phyloP scores from a whole-genome alignment of 1,284 basidiomycete genomes.

The Sanghuangporus baumii region DNA sequence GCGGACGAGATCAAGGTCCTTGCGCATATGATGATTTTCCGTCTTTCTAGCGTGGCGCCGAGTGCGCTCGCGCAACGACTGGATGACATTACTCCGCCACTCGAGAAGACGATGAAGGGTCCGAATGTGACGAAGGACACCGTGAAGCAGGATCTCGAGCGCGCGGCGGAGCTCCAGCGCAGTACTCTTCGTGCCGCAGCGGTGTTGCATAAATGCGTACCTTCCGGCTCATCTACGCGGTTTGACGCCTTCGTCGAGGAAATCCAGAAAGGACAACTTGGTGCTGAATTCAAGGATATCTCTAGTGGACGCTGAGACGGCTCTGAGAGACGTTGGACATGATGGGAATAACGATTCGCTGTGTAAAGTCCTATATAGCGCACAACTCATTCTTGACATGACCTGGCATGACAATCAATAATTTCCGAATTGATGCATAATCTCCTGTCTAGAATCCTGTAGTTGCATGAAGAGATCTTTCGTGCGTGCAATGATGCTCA shows the following conservation, averaged over 20 bases:
- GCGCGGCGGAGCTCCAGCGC: constrained; percentile 86
- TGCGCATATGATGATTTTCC: constrained; percentile 92
- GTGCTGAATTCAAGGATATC: constrained; percentile 62
- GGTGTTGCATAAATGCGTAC: constrained; percentile 70
- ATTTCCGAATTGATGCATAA: background rate
- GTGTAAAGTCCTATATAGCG: background rate
- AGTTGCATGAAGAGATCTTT: background rate
- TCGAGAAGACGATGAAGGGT: constrained; percentile 90
- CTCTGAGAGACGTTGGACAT: background rate
- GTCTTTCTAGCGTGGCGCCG: constrained; percentile 82
- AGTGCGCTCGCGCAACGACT: constrained; percentile 78
- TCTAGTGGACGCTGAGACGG: background rate
- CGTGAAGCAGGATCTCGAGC: constrained; percentile 95
- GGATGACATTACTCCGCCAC: constrained; percentile 78
- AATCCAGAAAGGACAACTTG: constrained; percentile 62
- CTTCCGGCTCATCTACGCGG: constrained; percentile 55
- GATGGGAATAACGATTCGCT: background rate
- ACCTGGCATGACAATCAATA: background rate
- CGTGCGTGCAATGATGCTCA: background rate
- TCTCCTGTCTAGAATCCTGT: background rate
- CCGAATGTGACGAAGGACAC: constrained; percentile 87
- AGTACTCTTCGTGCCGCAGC: constrained; percentile 83
- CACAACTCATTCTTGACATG: background rate
- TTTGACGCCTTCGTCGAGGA: constrained; percentile 77
- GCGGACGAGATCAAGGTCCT: constrained; percentile 97